Base-by-base conservation (phyloP, 2,329 filamentous ascomycete genomes). In the Chrysosphaeria jannelii region DNA sequence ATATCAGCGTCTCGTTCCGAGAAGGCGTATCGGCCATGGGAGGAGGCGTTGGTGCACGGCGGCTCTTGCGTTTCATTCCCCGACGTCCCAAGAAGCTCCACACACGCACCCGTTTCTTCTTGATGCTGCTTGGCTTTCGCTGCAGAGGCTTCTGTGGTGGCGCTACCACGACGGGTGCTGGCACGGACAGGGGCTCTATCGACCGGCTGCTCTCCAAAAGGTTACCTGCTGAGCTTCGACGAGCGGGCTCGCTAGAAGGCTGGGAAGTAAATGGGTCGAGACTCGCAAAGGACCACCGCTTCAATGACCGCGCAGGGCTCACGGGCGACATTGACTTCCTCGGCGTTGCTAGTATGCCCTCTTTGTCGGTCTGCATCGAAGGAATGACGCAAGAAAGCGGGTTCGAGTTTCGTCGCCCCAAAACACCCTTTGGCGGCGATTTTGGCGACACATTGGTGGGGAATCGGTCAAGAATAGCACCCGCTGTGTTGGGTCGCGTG, bases 71-170 rank as follows among this genome's bases (percentile, higher is more conserved):
- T 10, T 50, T 37, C 29, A 59, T 68, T 1, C 53, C 45, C 31
- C 65, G 70, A 4, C 57, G 50, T 10, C 60, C 58, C 6, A 76
- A 46, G 27, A 71, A 67, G 3, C 62, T 59, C 15, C 63, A 65
- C 10, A 62, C 60, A 64, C 65, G 70, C 28, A 81, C 71, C 45
- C 74, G 78, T 37, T 66, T 71, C 44, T 74, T 78, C 37, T 66
- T 39, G 30, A 43, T 44, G 31, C 39, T 43, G 28, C 36, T 37
- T 15, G 36, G 24, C 25, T 43, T 44, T 23, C 37, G 38, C 6
- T 27, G 30, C 4, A 33, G 19, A 1, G 33, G 25, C 22, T 43
- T 48, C 10, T 25, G 23, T 20, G 29, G 36, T n/a, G n/a, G n/a
- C n/a, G n/a, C n/a, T n/a, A n/a, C n/a, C n/a, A n/a, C n/a, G n/a